These are phyloP conservation scores for Pichia sp. DNA, from an alignment of 1,139 yeast genomes.

Conservation along the genomic window DNA sequence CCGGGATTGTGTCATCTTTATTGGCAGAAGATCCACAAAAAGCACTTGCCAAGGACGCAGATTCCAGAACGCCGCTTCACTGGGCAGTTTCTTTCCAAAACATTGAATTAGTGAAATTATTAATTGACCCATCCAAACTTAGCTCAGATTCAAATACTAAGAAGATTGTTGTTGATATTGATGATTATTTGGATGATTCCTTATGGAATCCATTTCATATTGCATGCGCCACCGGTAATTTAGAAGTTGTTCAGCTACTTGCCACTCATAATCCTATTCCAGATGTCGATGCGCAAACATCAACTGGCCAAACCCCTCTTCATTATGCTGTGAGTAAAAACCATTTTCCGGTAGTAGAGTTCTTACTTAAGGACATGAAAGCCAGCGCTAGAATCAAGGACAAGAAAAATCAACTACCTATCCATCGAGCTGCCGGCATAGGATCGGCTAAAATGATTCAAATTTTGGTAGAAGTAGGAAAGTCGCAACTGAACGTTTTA, in stretches of 20 bases:
- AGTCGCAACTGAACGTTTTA: slow-evolving; percentile 57
- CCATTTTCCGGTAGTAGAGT: slow-evolving; percentile 43
- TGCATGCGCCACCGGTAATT: slow-evolving; percentile 66
- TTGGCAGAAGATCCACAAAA: slow-evolving; percentile 40
- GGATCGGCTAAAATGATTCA: slow-evolving; percentile 55
- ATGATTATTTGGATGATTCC: slow-evolving; percentile 59
- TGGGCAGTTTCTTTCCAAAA: slow-evolving; percentile 80
- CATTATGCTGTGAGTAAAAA: slow-evolving; percentile 73
- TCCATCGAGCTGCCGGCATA: slow-evolving; percentile 78
- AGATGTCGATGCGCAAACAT: slow-evolving; percentile 44
- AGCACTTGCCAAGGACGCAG: slow-evolving; percentile 48
- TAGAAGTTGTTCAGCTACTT: slow-evolving; percentile 39
- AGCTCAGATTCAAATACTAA: slow-evolving; percentile 2
- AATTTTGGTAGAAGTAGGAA: slow-evolving; percentile 41
- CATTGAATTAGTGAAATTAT: slow-evolving; percentile 40
- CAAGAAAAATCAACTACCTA: slow-evolving; percentile 52
- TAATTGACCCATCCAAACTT: slow-evolving; percentile 34
- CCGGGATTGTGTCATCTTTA: slow-evolving; percentile 39
- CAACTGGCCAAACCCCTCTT: slow-evolving; percentile 63
- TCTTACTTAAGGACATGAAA: slow-evolving; percentile 40
- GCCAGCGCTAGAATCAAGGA: slow-evolving; percentile 65
- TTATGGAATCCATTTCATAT: slow-evolving; percentile 91
- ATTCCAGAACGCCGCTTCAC: slow-evolving; percentile 75
- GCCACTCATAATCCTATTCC: slow-evolving; percentile 35
- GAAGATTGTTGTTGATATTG: slow-evolving; percentile 43